phyloP scores from a whole-genome alignment of 768 basidiomycete species.

The Agaricus blazei region DNA sequence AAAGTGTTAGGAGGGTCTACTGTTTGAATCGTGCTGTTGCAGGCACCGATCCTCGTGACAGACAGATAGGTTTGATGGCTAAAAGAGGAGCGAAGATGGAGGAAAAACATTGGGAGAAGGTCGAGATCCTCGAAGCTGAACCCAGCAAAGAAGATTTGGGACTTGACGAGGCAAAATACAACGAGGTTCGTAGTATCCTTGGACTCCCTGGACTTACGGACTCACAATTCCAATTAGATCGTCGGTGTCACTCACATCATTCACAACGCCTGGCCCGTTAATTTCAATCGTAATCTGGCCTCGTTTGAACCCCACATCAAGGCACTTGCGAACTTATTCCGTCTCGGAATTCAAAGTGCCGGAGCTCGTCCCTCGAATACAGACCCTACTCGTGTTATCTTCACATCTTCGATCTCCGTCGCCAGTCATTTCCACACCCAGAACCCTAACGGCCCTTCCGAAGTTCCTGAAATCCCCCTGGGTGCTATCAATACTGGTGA shows the following conservation, averaged over 20 bases:
- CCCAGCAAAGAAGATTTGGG: slow-evolving; percentile 21
- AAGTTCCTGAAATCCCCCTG: slow-evolving; percentile 27
- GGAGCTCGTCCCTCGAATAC: slow-evolving; percentile 27
- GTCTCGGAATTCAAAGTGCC: slow-evolving; percentile 23
- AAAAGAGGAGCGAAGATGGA: slow-evolving; percentile 23
- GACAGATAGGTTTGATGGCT: slow-evolving; percentile 25
- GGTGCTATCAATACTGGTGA: slow-evolving; percentile 23
- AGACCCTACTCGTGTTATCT: slow-evolving; percentile 25
- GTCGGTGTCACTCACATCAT: slow-evolving; percentile 24
- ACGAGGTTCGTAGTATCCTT: slow-evolving; percentile 16
- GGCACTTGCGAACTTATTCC: slow-evolving; percentile 19
- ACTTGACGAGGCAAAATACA: slow-evolving; percentile 19
- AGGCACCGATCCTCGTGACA: slow-evolving; percentile 14
- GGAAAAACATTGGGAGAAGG: slow-evolving; percentile 22
- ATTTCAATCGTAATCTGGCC: slow-evolving; percentile 35
- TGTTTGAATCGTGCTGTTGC: slow-evolving; percentile 26
- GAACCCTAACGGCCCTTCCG: slow-evolving; percentile 20
- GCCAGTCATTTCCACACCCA: slow-evolving; percentile 26
- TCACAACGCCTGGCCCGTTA: slow-evolving; percentile 39
- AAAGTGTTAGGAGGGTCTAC: slow-evolving; percentile 22
- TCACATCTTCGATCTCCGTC: slow-evolving; percentile 32
- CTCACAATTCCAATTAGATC: slow-evolving; percentile 10
- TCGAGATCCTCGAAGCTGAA: slow-evolving; percentile 23
- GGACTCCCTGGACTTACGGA: neutral
- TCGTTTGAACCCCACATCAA: slow-evolving; percentile 39